phyloP scores from a whole-genome alignment of 768 basidiomycete species.

The Coprinopsis sp. region DNA sequence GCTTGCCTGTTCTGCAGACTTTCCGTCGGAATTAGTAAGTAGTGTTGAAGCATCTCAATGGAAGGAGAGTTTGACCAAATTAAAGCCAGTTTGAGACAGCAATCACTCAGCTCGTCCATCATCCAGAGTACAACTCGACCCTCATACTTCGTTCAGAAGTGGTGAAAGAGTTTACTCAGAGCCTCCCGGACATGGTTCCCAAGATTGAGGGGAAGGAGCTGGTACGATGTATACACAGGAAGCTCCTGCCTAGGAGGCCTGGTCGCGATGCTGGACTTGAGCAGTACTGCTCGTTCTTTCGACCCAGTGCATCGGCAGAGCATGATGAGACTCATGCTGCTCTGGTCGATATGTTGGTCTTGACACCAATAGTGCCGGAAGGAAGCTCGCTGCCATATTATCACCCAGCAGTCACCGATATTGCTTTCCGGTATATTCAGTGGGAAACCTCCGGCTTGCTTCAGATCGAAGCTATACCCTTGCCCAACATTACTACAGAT shows the following conservation, averaged over 20 bases:
- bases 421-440: conserved; percentile 76
- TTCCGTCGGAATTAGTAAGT: conserved; percentile 22
- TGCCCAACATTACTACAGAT: conserved; percentile 45
- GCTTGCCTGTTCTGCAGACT: conserved; percentile 21
- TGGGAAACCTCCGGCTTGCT: conserved; percentile 19
- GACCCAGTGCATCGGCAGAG: conserved; percentile 12
- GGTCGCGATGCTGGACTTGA: conserved; percentile 68
- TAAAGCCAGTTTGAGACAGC: conserved; percentile 64
- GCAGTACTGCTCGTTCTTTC: conserved; percentile 76
- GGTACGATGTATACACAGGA: conserved; percentile 57
- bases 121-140: conserved; percentile 92
- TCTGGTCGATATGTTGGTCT: conserved; percentile 34
- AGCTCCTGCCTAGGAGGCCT: conserved; percentile 73
- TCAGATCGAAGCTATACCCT: conserved; percentile 55
- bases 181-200: conserved; percentile 33
- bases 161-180: conserved; percentile 34
- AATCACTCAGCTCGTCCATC: conserved; percentile 67
- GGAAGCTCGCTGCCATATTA: conserved; percentile 73
- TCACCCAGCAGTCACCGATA: conserved; percentile 74
- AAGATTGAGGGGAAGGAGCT: conserved; percentile 31
- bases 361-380: conserved; percentile 51
- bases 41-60: not conserved
- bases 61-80: conserved; percentile 1
- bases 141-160: conserved; percentile 84
- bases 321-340: not conserved